phyloP scores from a whole-genome alignment of 2,329 filamentous ascomycete genomes.

The Colletotrichum filicis region DNA sequence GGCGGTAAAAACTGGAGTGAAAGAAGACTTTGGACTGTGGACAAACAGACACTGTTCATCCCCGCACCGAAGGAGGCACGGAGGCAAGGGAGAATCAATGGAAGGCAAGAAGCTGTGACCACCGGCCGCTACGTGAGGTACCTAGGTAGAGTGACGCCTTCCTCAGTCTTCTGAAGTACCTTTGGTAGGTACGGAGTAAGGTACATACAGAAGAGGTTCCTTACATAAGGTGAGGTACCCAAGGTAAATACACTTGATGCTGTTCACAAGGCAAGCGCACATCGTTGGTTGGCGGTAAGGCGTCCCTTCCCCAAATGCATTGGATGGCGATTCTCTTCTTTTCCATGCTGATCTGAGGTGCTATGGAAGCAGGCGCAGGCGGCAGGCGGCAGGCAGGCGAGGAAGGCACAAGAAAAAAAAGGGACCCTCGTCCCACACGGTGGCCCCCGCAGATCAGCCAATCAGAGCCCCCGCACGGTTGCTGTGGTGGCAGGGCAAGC shows the following conservation, averaged over 20 bases:
- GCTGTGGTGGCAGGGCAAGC: conserved; percentile 39
- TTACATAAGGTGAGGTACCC: not conserved
- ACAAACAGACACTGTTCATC: not conserved
- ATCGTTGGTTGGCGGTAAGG: not conserved
- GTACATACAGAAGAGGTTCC: not conserved
- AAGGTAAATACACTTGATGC: not conserved
- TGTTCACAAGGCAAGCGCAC: not conserved
- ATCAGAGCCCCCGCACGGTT: conserved; percentile 36
- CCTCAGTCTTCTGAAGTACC: too few species aligned
- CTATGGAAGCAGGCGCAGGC: not conserved
- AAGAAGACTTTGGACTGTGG: too few species aligned
- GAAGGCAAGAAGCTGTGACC: not conserved
- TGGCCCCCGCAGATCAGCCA: conserved; percentile 21
- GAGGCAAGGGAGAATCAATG: not conserved
- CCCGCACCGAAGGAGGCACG: not conserved
- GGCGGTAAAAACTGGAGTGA: not conserved
- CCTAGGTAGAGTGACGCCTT: too few species aligned
- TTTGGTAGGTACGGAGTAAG: too few species aligned
- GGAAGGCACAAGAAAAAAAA: conserved; percentile 9
- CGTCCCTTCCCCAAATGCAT: conserved; percentile 5
- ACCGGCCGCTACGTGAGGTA: not conserved
- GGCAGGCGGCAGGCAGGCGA: not conserved
- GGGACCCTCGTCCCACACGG: conserved; percentile 10
- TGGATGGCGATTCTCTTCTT: conserved; percentile 28
- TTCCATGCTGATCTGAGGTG: conserved; percentile 7